A percentile compares a stretch with the other conserved stretches of the same genome.
These are phyloP conservation scores for Nadsonia starkeyi-henricii DNA, from an alignment of 1,139 yeast species.

Conservation along the genomic window DNA sequence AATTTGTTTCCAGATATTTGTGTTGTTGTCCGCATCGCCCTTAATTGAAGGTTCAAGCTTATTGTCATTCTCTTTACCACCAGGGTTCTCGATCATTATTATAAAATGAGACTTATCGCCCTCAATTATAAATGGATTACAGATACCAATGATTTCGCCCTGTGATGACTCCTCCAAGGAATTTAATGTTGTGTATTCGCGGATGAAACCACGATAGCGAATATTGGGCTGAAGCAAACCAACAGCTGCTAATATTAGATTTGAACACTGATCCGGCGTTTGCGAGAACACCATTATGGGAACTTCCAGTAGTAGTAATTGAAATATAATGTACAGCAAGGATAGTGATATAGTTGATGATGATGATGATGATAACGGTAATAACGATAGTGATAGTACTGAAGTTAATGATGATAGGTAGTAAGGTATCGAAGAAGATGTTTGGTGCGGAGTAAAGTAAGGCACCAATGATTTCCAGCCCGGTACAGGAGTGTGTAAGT, in stretches of 20 bases:
- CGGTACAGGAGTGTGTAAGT: neutral
- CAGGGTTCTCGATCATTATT: no score
- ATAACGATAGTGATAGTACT: neutral
- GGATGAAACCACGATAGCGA: conserved; percentile 11
- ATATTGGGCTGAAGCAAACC: conserved; percentile 17
- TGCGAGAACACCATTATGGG: conserved; percentile 17
- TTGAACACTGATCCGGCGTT: conserved; percentile 16
- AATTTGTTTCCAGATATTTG: no score
- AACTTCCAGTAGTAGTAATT: conserved; percentile 11
- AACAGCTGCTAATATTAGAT: conserved; percentile 14
- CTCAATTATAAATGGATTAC: conserved; percentile 16
- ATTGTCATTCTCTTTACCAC: no score
- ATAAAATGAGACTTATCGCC: conserved; percentile 4
- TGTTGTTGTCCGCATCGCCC: no score
- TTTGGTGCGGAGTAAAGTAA: neutral
- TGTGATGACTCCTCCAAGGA: conserved; percentile 9
- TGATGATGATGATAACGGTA: neutral
- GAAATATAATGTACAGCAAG: neutral
- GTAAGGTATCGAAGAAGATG: no score
- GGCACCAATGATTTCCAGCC: neutral
- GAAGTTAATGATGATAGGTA: no score
- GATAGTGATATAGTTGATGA: neutral
- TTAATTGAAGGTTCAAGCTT: no score
- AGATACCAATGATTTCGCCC: conserved; percentile 16
- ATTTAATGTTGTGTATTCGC: conserved; percentile 19